A percentile compares a stretch with the other conserved stretches of the same genome.
phyloP scores from a whole-genome alignment of 768 basidiomycete genomes.

The Suillus fuscotomentosus region DNA sequence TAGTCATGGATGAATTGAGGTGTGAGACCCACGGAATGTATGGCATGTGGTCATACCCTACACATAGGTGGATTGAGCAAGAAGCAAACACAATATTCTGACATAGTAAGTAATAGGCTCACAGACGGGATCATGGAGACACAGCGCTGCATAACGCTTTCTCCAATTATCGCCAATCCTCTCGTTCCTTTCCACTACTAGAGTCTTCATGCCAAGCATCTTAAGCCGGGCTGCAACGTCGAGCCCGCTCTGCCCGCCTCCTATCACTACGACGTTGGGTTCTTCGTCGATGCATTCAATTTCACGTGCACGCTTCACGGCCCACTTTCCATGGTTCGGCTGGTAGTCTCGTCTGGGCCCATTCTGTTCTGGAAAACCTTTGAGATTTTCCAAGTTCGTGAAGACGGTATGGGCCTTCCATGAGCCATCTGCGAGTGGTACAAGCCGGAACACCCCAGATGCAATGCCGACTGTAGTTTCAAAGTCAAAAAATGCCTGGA shows the following conservation, averaged over 20 bases:
- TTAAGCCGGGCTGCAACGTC: slow-evolving; percentile 57
- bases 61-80: not conserved
- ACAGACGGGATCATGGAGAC: slow-evolving; percentile 34
- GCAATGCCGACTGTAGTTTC: slow-evolving; percentile 38
- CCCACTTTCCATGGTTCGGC: slow-evolving; percentile 35
- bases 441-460: slow-evolving; percentile 45
- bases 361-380: slow-evolving; percentile 40
- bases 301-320: slow-evolving; percentile 25
- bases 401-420: slow-evolving; percentile 51
- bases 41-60: slow-evolving; percentile 49
- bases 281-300: slow-evolving; percentile 36
- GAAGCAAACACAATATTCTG: not conserved
- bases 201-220: slow-evolving; percentile 18
- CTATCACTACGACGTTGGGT: slow-evolving; percentile 52
- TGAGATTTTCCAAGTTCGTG: slow-evolving; percentile 51
- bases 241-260: slow-evolving; percentile 54
- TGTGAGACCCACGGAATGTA: slow-evolving; percentile 49
- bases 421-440: slow-evolving; percentile 38
- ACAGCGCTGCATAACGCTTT: slow-evolving; percentile 48
- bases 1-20: not conserved
- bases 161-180: slow-evolving; percentile 33
- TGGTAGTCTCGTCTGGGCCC: slow-evolving; percentile 45
- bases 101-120: slow-evolving; percentile 6
- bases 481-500: slow-evolving; percentile 46
- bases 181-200: slow-evolving; percentile 25